Evolutionary conservation across 352 stramenopile species (phyloP).

Genomic region (Phytopythium mirpurense): DNA sequence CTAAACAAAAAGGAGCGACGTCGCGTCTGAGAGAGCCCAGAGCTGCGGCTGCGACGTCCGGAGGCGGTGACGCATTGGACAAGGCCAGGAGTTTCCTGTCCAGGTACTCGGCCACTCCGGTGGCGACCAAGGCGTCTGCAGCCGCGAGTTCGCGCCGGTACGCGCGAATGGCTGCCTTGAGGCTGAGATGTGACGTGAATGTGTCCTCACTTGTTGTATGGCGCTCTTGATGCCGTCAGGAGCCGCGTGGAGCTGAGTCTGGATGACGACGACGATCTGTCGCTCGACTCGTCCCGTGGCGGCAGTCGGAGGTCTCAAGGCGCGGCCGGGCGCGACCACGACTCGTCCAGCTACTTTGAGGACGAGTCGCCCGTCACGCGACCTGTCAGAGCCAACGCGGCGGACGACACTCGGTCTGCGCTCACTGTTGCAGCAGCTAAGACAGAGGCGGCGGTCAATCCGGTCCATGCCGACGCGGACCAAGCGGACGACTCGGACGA

Average conservation of each 20-base stretch:
- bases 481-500: slow-evolving; percentile 11
- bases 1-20: neutral
- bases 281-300: slow-evolving; percentile 21
- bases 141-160: slow-evolving; percentile 7
- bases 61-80: slow-evolving; percentile 35
- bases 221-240: slow-evolving; percentile 8
- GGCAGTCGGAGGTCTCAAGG: slow-evolving; percentile 9
- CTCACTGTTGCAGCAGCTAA: no score
- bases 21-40: no score
- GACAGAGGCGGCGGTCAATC: neutral
- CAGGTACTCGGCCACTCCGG: slow-evolving; percentile 50
- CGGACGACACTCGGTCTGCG: neutral
- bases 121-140: slow-evolving; percentile 8
- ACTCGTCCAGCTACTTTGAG: slow-evolving; percentile 3
- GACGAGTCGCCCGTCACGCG: neutral
- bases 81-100: slow-evolving; percentile 71
- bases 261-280: slow-evolving; percentile 53
- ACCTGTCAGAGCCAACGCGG: neutral
- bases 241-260: slow-evolving; percentile 38
- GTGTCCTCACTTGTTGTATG: neutral
- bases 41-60: neutral
- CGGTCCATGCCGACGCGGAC: neutral
- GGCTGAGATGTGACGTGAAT: no score
- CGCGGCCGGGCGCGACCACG: slow-evolving; percentile 8
- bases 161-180: neutral